Evolutionary conservation across 768 basidiomycete species (phyloP), one percentile per base, ranked within the genome.

Genomic region (Coprinopsis marcescibilis): DNA sequence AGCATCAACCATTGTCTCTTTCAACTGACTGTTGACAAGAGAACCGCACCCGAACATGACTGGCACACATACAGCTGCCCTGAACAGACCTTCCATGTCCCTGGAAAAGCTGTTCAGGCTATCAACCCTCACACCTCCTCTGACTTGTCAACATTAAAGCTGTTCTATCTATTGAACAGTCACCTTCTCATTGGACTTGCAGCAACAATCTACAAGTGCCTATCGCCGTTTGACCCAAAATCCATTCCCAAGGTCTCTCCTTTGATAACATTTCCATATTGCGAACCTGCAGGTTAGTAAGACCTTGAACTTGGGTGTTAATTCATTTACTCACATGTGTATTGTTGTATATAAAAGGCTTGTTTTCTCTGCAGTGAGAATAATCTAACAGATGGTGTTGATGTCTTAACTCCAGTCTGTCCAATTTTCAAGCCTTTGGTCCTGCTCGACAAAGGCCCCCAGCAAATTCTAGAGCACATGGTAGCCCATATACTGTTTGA

Each of bases 401-500:
- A 5, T 29, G 29, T 8, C 21, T 42, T 30, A 19, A 46, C 45
- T 6, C 30, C 40, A 0, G 47, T 50, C n/a, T 59, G 60, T 42
- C 43, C 48, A 1, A 25, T 14, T 4, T 55, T 53, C 48, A 26
- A 44, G 7, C 51, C 53, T 2, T 17, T 49, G 3, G 5, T 55
- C 2, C 24, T 38, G 17, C 52, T 55, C 6, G 48, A 56, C 35
- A 42, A 50, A 14, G 27, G 43, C 2, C 49, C 57, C 24, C 60
- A 53, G 17, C 50, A 49, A 1, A 45, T 65, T 0, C 52, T 66
- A 2, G 52, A 60, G 12, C 65, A 66, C 33, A 55, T 58, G 2
- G 61, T 52, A 3, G 44, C 57, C 3, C 63, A 65, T 49, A 57
- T 64, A 23, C 59, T 62, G 12, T 26, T 55, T 41, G 61, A 63